Conservation (phyloP, 2,329 filamentous ascomycete species). For the Pyrenochaeta sp. region DNA sequence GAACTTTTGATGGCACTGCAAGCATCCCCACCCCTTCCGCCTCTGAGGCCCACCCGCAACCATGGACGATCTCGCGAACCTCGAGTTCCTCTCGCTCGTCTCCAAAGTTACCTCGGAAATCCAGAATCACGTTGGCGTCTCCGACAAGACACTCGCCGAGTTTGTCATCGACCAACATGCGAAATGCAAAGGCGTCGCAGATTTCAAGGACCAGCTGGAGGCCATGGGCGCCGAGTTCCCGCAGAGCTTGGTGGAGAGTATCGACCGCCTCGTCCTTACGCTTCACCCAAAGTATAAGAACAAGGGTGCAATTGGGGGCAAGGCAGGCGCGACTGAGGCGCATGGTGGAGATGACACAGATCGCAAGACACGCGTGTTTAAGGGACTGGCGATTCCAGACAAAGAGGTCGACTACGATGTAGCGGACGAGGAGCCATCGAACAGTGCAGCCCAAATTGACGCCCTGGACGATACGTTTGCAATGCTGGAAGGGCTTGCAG, state of each 20-base stretch:
- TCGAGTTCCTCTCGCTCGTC: constrained; percentile 93
- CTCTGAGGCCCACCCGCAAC: constrained; percentile 11
- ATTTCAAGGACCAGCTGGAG: constrained; percentile 80
- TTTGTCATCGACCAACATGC: constrained; percentile 92
- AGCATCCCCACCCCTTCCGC: constrained; percentile 6
- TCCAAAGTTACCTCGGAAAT: constrained; percentile 94
- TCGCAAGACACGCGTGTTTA: constrained; percentile 88
- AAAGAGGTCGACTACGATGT: constrained; percentile 65
- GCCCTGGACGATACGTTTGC: constrained; percentile 93
- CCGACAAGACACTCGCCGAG: constrained; percentile 94
- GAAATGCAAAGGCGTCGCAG: constrained; percentile 72
- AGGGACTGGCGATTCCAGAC: constrained; percentile 86
- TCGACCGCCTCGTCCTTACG: constrained; percentile 86
- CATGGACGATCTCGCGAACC: constrained; percentile 91
- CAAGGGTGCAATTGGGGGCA: constrained; percentile 51
- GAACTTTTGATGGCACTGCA: neutral
- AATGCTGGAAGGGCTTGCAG: constrained; percentile 84
- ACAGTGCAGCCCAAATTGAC: constrained; percentile 61
- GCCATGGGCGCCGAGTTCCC: constrained; percentile 85
- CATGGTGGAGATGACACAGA: constrained; percentile 65
- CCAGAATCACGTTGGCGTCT: constrained; percentile 90
- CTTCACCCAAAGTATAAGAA: constrained; percentile 90
- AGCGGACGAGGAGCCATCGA: constrained; percentile 55
- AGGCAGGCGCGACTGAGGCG: constrained; percentile 50
- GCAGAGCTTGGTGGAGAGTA: constrained; percentile 84